These are phyloP conservation scores for Eugenia klotzschiana DNA, from an alignment of 441 rosid genomes.

Conservation along the genomic window DNA sequence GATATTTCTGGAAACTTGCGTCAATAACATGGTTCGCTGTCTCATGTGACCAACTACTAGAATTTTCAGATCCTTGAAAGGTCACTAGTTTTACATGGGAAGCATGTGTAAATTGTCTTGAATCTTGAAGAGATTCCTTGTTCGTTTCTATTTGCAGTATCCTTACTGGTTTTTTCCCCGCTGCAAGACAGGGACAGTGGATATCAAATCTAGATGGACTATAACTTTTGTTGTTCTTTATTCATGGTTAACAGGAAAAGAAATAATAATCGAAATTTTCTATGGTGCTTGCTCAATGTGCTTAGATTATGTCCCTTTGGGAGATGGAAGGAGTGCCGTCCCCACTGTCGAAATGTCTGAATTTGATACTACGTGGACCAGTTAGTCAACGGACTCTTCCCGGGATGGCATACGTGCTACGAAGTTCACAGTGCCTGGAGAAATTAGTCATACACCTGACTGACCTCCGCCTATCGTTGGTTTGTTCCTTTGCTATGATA, in stretches of 20 bases:
- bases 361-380: neutral
- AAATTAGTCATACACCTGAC: neutral
- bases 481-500: neutral
- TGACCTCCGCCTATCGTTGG: neutral
- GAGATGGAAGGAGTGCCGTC: neutral
- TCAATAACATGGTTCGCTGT: neutral
- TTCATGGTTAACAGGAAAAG: neutral
- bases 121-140: neutral
- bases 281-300: neutral
- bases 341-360: neutral
- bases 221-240: neutral
- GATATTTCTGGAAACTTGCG: neutral
- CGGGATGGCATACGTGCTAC: neutral
- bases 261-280: neutral
- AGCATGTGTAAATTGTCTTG: neutral
- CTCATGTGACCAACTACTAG: neutral
- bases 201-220: neutral
- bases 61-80: neutral
- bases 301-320: neutral
- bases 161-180: neutral
- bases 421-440: neutral
- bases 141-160: neutral
- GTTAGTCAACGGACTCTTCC: neutral
- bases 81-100: neutral
- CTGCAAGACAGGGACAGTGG: neutral